Percentiles rank a stretch among this genome's conserved stretches.
Evolutionary conservation across 192 early-diverging fungal species (phyloP).

Genomic region (Mortierella claussenii): DNA sequence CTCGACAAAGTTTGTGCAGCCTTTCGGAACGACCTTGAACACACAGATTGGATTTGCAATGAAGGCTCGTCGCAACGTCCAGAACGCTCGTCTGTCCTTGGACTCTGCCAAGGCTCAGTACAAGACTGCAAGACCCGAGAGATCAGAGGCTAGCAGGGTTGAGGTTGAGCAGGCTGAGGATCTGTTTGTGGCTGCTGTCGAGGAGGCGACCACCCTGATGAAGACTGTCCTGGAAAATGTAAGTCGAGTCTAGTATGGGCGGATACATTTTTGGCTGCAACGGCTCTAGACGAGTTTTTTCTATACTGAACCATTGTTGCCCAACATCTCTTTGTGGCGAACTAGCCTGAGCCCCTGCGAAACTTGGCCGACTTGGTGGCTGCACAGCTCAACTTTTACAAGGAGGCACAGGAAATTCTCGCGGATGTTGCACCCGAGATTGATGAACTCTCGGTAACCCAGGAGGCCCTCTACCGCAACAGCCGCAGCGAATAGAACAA

Average conservation of each 20-base stretch:
- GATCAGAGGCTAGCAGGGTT: conserved; percentile 75
- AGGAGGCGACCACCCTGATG: conserved; percentile 96
- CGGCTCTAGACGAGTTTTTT: too few species aligned
- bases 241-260: conserved; percentile 45
- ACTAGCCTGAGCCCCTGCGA: conserved; percentile 82
- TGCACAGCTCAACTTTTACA: conserved; percentile 87
- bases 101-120: conserved; percentile 88
- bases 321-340: too few species aligned
- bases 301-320: too few species aligned
- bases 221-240: conserved; percentile 87
- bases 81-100: conserved; percentile 81
- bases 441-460: conserved; percentile 94
- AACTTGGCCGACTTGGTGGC: conserved; percentile 87
- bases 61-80: conserved; percentile 89
- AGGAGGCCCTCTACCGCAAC: conserved; percentile 88
- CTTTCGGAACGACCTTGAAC: conserved; percentile 76
- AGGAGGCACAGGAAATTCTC: conserved; percentile 79
- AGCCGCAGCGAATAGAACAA: conserved; percentile 57
- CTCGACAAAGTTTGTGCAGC: conserved; percentile 78
- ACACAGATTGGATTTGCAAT: conserved; percentile 82
- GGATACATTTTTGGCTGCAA: too few species aligned
- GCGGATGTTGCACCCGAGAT: conserved; percentile 89
- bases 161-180: conserved; percentile 96
- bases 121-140: conserved; percentile 75
- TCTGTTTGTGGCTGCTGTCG: conserved; percentile 93